phyloP scores from a whole-genome alignment of 1,139 yeast genomes.

The Pichia sp. region DNA sequence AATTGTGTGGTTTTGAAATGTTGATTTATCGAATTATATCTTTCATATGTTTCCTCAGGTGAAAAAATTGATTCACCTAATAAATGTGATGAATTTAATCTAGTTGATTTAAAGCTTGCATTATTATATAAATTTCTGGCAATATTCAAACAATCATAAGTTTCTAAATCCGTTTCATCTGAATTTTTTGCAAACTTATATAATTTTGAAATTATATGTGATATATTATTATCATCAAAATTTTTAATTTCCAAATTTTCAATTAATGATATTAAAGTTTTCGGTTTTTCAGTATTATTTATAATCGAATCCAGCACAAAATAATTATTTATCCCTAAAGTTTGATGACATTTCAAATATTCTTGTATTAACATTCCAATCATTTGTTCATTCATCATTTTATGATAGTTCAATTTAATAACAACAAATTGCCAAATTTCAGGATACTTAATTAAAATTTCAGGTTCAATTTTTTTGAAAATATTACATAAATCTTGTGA shows the following conservation, averaged over 20 bases:
- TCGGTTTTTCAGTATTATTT: slow-evolving; percentile 14
- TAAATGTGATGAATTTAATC: slow-evolving; percentile 22
- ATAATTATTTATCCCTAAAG: slow-evolving; percentile 11
- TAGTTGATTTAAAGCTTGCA: slow-evolving; percentile 21
- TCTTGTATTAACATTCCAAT: slow-evolving; percentile 16
- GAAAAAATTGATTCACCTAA: slow-evolving; percentile 41
- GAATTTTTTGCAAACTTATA: slow-evolving; percentile 20
- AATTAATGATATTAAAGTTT: slow-evolving; percentile 14
- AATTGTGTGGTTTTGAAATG: slow-evolving; percentile 29
- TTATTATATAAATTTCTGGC: slow-evolving; percentile 23
- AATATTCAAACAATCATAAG: slow-evolving; percentile 15
- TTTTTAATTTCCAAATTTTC: slow-evolving; percentile 8
- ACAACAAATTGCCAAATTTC: slow-evolving; percentile 27
- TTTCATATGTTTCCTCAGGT: slow-evolving; percentile 34
- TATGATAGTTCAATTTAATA: slow-evolving; percentile 21
- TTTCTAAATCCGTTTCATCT: slow-evolving; percentile 3
- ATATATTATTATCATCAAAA: slow-evolving; percentile 23
- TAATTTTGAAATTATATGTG: slow-evolving; percentile 23
- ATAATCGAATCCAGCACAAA: slow-evolving; percentile 23
- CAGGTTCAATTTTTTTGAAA: slow-evolving; percentile 17
- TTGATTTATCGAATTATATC: slow-evolving; percentile 28
- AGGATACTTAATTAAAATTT: slow-evolving; percentile 21
- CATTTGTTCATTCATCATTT: slow-evolving; percentile 15
- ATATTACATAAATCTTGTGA: slow-evolving; percentile 17
- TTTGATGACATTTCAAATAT: slow-evolving; percentile 14